phyloP scores from a whole-genome alignment of 2,329 filamentous ascomycete genomes.

The Ampelomyces quisqualis region DNA sequence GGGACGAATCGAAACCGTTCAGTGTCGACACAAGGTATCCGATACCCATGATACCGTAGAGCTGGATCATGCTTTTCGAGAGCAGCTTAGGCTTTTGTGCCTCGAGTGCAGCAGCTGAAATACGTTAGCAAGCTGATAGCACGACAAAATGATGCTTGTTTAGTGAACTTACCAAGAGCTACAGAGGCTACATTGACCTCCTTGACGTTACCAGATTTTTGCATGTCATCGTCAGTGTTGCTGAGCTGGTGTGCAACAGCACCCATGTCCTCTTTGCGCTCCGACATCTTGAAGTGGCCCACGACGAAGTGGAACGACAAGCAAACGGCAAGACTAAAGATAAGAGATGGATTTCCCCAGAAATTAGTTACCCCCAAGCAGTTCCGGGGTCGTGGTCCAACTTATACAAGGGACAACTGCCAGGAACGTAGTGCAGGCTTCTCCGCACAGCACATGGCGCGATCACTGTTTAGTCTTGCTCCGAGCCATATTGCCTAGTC shows the following conservation, averaged over 20 bases:
- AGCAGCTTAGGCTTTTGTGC: slow-evolving; percentile 35
- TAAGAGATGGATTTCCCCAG: slow-evolving; percentile 5
- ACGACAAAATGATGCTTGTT: neutral
- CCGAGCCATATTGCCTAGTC: slow-evolving; percentile 20
- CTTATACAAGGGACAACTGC: no score
- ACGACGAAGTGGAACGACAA: neutral
- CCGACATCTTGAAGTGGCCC: slow-evolving; percentile 15
- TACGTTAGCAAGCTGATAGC: slow-evolving; percentile 9
- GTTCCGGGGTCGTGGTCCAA: slow-evolving; percentile 19
- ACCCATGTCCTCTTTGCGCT: slow-evolving; percentile 23
- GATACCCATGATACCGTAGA: slow-evolving; percentile 39
- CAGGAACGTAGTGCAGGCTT: slow-evolving; percentile 18
- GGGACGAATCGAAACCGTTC: slow-evolving; percentile 41
- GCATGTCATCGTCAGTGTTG: slow-evolving; percentile 22
- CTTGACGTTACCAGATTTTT: slow-evolving; percentile 23
- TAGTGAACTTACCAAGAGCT: slow-evolving; percentile 23
- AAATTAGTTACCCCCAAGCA: slow-evolving; percentile 3
- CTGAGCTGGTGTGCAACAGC: slow-evolving; percentile 29
- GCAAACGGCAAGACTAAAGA: slow-evolving; percentile 4
- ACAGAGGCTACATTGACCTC: slow-evolving; percentile 36
- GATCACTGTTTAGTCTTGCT: slow-evolving; percentile 9
- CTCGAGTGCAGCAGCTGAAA: slow-evolving; percentile 33
- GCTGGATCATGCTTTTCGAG: slow-evolving; percentile 35
- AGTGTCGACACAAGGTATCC: slow-evolving; percentile 40
- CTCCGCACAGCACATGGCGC: slow-evolving; percentile 20